Evolutionary conservation across 768 basidiomycete genomes (phyloP).

Genomic region (Hirschioporus abietinus): DNA sequence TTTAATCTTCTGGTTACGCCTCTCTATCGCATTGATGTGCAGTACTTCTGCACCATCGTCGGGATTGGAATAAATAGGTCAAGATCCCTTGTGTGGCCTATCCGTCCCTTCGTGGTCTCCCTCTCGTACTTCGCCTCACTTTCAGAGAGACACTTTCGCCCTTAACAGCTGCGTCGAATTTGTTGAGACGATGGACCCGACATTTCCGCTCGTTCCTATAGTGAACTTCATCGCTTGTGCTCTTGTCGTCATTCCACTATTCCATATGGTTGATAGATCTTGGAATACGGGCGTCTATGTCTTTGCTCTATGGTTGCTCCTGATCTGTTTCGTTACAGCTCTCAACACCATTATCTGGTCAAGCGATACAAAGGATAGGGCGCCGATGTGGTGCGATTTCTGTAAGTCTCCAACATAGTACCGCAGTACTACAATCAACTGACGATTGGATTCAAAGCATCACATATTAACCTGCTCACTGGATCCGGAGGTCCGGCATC

Average conservation of each 20-base stretch:
- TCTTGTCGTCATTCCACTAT: slow-evolving; percentile 41
- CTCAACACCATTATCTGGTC: slow-evolving; percentile 35
- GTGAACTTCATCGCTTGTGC: slow-evolving; percentile 35
- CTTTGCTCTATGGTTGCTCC: slow-evolving; percentile 28
- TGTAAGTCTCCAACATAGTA: slow-evolving; percentile 29
- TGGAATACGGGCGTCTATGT: slow-evolving; percentile 28
- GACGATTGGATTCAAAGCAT: slow-evolving; percentile 23
- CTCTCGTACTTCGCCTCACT: too few species aligned
- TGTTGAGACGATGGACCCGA: slow-evolving; percentile 9
- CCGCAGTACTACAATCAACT: neutral
- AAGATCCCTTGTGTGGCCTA: too few species aligned
- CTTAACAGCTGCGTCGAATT: too few species aligned
- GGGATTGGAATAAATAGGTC: too few species aligned
- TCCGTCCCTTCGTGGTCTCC: too few species aligned
- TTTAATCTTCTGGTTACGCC: too few species aligned
- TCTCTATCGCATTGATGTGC: too few species aligned
- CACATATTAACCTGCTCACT: slow-evolving; percentile 31
- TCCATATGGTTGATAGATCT: slow-evolving; percentile 34
- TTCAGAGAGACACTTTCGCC: too few species aligned
- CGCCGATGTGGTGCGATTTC: slow-evolving; percentile 52
- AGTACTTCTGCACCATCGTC: too few species aligned
- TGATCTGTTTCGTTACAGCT: slow-evolving; percentile 21
- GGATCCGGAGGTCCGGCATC: slow-evolving; percentile 37
- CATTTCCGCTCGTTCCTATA: slow-evolving; percentile 30
- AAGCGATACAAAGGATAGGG: slow-evolving; percentile 21